Evolutionary conservation across 2,329 filamentous ascomycete species (phyloP).

Genomic region (Ophiostoma fasciatum): DNA sequence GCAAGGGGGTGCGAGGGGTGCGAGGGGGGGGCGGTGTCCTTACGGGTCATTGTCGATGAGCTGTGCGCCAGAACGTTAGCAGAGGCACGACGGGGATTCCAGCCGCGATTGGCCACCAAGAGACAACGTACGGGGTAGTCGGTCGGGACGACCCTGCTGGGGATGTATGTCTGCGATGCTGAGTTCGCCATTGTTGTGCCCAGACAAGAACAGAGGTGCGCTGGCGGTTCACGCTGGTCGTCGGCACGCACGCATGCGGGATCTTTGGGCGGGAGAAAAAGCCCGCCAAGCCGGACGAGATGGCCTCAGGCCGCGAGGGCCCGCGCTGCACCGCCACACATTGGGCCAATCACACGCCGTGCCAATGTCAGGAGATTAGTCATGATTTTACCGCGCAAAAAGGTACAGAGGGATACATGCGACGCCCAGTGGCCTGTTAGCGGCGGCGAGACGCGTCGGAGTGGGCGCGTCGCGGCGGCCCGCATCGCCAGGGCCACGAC

Average conservation of each 20-base stretch:
- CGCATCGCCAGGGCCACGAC: no score
- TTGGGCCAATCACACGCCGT: conserved; percentile 6
- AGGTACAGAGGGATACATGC: no score
- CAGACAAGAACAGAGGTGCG: conserved; percentile 4
- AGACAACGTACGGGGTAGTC: conserved; percentile 72
- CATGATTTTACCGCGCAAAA: no score
- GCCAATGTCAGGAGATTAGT: conserved; percentile 12
- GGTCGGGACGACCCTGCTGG: conserved; percentile 65
- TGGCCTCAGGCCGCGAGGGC: conserved; percentile 9
- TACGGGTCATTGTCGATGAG: conserved; percentile 99
- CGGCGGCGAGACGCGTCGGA: no score
- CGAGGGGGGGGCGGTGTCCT: conserved; percentile 8
- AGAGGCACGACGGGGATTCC: conserved; percentile 8
- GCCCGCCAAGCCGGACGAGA: conserved; percentile 1
- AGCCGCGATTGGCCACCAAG: conserved; percentile 9
- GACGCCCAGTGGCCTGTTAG: no score
- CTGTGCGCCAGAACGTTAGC: conserved; percentile 29
- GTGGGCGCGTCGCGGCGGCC: not conserved
- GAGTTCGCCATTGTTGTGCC: conserved; percentile 24
- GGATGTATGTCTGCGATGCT: conserved; percentile 37
- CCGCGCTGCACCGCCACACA: not conserved
- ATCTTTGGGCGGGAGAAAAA: conserved; percentile 8
- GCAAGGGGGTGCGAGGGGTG: no score
- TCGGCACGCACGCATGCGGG: conserved; percentile 3
- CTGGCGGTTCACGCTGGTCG: not conserved